Evolutionary conservation across 805 yeast genomes (phyloP).

Genomic region (Teunomyces tritomae): DNA sequence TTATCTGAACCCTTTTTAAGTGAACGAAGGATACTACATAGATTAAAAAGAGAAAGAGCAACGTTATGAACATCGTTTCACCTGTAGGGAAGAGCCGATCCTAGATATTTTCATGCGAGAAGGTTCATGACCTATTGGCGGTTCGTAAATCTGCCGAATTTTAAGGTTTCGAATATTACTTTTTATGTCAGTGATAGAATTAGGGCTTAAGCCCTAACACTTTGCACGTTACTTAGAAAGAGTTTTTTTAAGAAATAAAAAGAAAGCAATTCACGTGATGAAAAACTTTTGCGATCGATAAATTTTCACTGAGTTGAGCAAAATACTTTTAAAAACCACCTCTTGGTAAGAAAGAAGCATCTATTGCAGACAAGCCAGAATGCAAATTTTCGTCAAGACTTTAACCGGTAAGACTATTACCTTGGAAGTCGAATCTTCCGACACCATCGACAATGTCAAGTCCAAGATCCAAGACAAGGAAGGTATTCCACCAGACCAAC

Average conservation of each 20-base stretch:
- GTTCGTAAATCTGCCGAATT: neutral
- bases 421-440: slow-evolving; percentile 98
- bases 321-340: neutral
- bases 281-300: neutral
- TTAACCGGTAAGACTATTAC: slow-evolving; percentile 99
- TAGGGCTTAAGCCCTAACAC: neutral
- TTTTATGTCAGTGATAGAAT: neutral
- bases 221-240: neutral
- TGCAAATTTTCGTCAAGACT: slow-evolving; percentile 99
- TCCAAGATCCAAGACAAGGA: slow-evolving; percentile 99
- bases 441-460: slow-evolving; percentile 98
- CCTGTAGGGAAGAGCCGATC: too few relatives aligned
- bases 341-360: slow-evolving; percentile 50
- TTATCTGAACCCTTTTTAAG: too few relatives aligned
- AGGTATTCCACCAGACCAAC: slow-evolving; percentile 99
- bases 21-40: too few relatives aligned
- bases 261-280: neutral
- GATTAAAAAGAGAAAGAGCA: too few relatives aligned
- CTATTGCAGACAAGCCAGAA: slow-evolving; percentile 43
- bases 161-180: neutral
- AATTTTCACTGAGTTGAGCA: neutral
- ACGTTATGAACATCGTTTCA: too few relatives aligned
- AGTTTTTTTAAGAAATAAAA: too few relatives aligned
- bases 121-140: too few relatives aligned
- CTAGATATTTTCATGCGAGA: too few relatives aligned